These are phyloP conservation scores for Ophiostoma triangulosporum DNA, from an alignment of 2,329 filamentous ascomycete species.

Conservation along the genomic window DNA sequence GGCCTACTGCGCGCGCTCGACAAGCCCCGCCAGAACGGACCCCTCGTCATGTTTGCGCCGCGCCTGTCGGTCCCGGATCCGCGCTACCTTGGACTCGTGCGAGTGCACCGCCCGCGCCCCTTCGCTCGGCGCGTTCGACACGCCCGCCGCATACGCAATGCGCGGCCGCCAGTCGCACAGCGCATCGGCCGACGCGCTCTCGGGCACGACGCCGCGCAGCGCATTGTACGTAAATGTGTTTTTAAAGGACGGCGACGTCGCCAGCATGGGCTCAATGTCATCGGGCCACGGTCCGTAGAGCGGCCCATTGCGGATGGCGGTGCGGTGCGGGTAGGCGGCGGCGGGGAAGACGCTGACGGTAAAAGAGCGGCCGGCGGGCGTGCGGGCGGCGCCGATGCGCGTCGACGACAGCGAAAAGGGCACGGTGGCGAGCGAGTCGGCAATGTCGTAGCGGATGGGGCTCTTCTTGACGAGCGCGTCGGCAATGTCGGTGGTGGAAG, in stretches of 20 bases:
- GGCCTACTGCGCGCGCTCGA: too few species aligned
- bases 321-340: conserved; percentile 27
- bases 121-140: background rate
- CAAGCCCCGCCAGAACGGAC: conserved; percentile 2
- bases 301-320: conserved; percentile 22
- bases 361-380: conserved; percentile 20
- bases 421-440: conserved; percentile 15
- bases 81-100: background rate
- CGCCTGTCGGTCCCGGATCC: conserved; percentile 7
- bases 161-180: conserved; percentile 30
- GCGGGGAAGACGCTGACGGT: conserved; percentile 27
- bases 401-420: background rate
- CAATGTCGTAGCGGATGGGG: conserved; percentile 32
- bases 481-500: conserved; percentile 27
- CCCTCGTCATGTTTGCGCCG: background rate
- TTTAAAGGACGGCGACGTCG: conserved; percentile 11
- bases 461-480: conserved; percentile 28
- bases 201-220: conserved; percentile 27
- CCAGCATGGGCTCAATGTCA: conserved; percentile 1
- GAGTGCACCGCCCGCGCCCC: background rate
- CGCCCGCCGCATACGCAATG: conserved; percentile 4
- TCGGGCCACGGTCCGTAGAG: conserved; percentile 31
- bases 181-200: conserved; percentile 24
- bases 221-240: conserved; percentile 25
- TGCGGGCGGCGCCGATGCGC: conserved; percentile 9